A percentile compares a stretch with the other conserved stretches of the same genome.
Conservation (phyloP, 257 asterid species). For the Jacaranda copaia region DNA sequence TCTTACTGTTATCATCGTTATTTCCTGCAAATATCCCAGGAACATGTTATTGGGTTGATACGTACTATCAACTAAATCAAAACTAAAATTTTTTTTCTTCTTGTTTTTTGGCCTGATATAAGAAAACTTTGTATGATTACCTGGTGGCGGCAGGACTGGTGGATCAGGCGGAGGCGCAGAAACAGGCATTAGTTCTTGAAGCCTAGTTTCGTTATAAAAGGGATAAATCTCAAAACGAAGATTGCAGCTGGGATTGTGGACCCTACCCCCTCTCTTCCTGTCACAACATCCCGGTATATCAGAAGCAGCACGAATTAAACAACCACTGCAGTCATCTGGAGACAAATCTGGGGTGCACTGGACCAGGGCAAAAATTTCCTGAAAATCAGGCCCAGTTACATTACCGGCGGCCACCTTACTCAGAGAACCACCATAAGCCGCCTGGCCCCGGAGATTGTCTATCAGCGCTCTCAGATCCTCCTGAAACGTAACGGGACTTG, state of each 20-base stretch:
- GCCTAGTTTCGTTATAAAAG: constrained; percentile 37
- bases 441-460: constrained; percentile 24
- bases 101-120: neutral
- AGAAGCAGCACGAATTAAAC: neutral
- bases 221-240: constrained; percentile 34
- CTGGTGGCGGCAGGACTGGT: constrained; percentile 29
- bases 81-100: too few species aligned
- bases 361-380: constrained; percentile 7
- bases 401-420: constrained; percentile 27
- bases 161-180: neutral
- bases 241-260: constrained; percentile 42
- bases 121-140: neutral
- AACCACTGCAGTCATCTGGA: neutral
- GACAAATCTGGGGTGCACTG: constrained; percentile 39
- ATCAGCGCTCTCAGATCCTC: constrained; percentile 15
- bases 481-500: constrained; percentile 25
- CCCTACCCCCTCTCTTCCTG: constrained; percentile 34
- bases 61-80: too few species aligned
- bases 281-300: neutral
- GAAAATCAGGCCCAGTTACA: neutral
- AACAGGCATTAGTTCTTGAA: constrained; percentile 25
- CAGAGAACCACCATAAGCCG: constrained; percentile 21
- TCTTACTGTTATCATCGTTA: neutral
- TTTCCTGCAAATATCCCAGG: constrained; percentile 37
- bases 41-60: too few species aligned